Base-by-base conservation (phyloP, 2,329 filamentous ascomycete species). In the Acrodontium crateriforme region DNA sequence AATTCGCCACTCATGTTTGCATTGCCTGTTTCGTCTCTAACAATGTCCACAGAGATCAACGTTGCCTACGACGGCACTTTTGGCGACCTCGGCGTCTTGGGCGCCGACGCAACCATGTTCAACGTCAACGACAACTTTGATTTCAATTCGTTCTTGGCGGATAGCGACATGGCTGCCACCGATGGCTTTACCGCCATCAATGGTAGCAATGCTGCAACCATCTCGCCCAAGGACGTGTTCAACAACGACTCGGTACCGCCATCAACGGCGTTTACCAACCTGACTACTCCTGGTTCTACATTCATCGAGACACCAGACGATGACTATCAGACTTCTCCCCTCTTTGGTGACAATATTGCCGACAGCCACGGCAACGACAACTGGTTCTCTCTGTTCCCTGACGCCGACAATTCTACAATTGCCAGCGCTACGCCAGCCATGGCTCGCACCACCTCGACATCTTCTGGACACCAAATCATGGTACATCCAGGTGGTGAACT, bases 201-300 rank as follows among this genome's bases (percentile, higher is more conserved):
- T 46, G 46, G 56, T 44, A 28, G 31, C 22, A 51, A 52, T 36
- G 54, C 54, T 38, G 54, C 52, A 34, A 93, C 84, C 22, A 70
- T 93, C 37, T 93, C 84, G 36, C 84, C 84, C 12, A 76, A 80
- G 54, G 83, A 93, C 47, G 64, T 92, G 40, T 63, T 85, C 44
- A 70, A 73, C 41, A 72, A 80, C 46, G 63, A 68, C 34, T 91
- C 82, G 37, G 73, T 82, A 19, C 84, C 84, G 16, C 81, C 81
- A 48, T 92, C 84, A 2, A 68, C 76, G 25, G 74, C 80, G 18
- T 73, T 89, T 49, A 92, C 84, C 18, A 74, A 83, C 38, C 50
- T 93, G 55, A 92, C 83, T 32, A 89, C 84, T 35, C 84, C 84
- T 24, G 59, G 60, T 40, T 81, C 78, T n/a, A 65, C 73, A 32